These are phyloP conservation scores for Mycena vitilis DNA, from an alignment of 768 basidiomycete genomes.

Conservation along the genomic window DNA sequence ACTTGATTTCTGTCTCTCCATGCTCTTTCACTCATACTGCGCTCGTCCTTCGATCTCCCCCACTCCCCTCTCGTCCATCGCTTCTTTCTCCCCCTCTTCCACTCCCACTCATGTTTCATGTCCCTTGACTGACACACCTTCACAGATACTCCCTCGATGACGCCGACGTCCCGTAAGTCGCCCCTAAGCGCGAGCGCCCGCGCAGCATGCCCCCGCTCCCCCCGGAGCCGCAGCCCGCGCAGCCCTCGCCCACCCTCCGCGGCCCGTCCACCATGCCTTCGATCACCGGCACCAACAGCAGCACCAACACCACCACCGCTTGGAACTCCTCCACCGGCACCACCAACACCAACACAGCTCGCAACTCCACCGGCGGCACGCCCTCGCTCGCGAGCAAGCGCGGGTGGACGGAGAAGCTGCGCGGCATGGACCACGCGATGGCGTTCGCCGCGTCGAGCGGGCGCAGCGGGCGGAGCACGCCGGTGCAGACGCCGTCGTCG, in stretches of 20 bases:
- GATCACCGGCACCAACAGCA: constrained; percentile 3
- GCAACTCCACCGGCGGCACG: no score
- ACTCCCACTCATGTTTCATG: no score
- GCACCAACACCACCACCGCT: no score
- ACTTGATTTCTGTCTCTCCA: no score
- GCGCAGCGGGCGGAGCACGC: constrained; percentile 40
- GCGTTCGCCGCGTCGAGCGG: constrained; percentile 51
- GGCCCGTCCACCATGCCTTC: constrained; percentile 14
- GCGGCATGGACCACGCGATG: constrained; percentile 55
- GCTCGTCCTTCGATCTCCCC: neutral
- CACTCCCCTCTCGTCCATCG: no score
- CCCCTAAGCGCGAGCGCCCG: neutral
- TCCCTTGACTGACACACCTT: neutral
- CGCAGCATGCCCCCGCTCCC: constrained; percentile 22
- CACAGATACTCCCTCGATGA: constrained; percentile 44
- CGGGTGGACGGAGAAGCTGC: constrained; percentile 42
- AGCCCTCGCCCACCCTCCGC: neutral
- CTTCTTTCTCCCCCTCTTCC: neutral
- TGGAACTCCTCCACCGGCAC: no score
- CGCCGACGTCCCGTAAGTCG: constrained; percentile 17
- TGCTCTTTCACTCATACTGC: no score
- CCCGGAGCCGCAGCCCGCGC: neutral
- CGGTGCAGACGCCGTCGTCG: constrained; percentile 44
- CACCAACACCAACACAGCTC: no score
- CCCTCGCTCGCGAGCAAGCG: constrained; percentile 42